Evolutionary conservation across 805 yeast species (phyloP).

Genomic region (Saccharomycopsis sp.): DNA sequence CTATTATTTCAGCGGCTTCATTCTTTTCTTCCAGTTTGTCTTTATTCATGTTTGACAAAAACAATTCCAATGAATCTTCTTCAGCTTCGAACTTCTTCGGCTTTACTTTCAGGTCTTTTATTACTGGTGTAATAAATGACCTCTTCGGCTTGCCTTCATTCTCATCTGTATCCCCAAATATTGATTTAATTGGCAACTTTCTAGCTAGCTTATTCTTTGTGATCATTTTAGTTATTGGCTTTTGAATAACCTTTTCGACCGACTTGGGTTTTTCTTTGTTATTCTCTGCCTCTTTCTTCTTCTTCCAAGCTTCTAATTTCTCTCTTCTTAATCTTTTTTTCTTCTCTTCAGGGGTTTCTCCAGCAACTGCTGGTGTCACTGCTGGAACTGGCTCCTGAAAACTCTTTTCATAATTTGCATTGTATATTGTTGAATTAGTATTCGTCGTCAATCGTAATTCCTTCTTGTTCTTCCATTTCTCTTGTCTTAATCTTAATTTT

Average conservation of each 20-base stretch:
- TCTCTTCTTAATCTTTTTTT: slow-evolving; percentile 21
- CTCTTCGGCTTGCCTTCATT: not conserved
- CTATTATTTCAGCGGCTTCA: not conserved
- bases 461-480: slow-evolving; percentile 6
- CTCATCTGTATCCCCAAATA: not conserved
- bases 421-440: not conserved
- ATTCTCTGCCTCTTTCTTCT: slow-evolving; percentile 28
- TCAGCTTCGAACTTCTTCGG: not conserved
- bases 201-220: not conserved
- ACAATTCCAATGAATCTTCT: slow-evolving; percentile 10
- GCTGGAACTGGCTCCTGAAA: not conserved
- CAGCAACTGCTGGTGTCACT: not conserved
- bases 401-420: not conserved
- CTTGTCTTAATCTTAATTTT: slow-evolving; percentile 5
- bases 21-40: not conserved
- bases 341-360: slow-evolving; percentile 15
- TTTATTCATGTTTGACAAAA: not conserved
- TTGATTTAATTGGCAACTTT: slow-evolving; percentile 1
- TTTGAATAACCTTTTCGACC: not conserved
- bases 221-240: not conserved
- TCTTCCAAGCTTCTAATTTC: slow-evolving; percentile 48
- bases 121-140: not conserved
- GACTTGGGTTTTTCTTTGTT: not conserved
- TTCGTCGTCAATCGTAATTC: not conserved
- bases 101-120: not conserved